Percentiles rank a stretch among this genome's conserved stretches.
These are phyloP conservation scores for Pholiota conissans DNA, from an alignment of 768 basidiomycete genomes.

Conservation along the genomic window DNA sequence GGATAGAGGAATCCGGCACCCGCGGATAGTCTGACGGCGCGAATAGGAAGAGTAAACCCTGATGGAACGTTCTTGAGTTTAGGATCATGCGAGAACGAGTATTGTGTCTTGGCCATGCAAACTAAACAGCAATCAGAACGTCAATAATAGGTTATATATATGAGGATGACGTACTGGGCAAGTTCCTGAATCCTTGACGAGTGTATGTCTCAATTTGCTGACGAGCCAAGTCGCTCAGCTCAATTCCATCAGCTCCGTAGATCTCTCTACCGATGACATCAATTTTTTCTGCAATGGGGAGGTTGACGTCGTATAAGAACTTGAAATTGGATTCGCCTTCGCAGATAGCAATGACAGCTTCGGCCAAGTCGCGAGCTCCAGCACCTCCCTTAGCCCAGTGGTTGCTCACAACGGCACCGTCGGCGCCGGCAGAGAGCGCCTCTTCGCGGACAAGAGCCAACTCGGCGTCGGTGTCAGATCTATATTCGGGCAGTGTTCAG, in stretches of 20 bases:
- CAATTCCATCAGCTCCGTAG: slow-evolving; percentile 91
- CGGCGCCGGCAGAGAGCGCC: slow-evolving; percentile 84
- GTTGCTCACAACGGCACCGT: slow-evolving; percentile 92
- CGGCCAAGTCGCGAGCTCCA: slow-evolving; percentile 86
- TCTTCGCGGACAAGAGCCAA: slow-evolving; percentile 80
- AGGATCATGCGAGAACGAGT: slow-evolving; percentile 95
- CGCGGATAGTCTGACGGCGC: slow-evolving; percentile 83
- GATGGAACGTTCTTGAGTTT: slow-evolving; percentile 87
- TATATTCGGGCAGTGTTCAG: slow-evolving; percentile 27
- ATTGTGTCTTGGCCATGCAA: slow-evolving; percentile 98
- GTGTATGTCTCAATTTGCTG: slow-evolving; percentile 91
- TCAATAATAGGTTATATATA: not conserved
- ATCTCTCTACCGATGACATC: slow-evolving; percentile 83
- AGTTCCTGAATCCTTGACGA: slow-evolving; percentile 76
- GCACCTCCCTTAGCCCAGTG: slow-evolving; percentile 97
- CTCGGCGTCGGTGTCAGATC: slow-evolving; percentile 89
- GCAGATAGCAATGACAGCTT: slow-evolving; percentile 88
- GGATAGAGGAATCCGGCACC: slow-evolving; percentile 97
- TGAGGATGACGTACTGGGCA: slow-evolving; percentile 62
- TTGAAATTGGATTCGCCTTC: slow-evolving; percentile 83
- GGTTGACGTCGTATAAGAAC: slow-evolving; percentile 88
- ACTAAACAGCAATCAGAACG: slow-evolving; percentile 42
- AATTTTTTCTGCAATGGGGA: slow-evolving; percentile 88
- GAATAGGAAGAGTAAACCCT: slow-evolving; percentile 92
- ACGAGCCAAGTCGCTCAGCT: slow-evolving; percentile 80